Conservation (phyloP, 2,329 filamentous ascomycete genomes). For the Thelonectria blattea region DNA sequence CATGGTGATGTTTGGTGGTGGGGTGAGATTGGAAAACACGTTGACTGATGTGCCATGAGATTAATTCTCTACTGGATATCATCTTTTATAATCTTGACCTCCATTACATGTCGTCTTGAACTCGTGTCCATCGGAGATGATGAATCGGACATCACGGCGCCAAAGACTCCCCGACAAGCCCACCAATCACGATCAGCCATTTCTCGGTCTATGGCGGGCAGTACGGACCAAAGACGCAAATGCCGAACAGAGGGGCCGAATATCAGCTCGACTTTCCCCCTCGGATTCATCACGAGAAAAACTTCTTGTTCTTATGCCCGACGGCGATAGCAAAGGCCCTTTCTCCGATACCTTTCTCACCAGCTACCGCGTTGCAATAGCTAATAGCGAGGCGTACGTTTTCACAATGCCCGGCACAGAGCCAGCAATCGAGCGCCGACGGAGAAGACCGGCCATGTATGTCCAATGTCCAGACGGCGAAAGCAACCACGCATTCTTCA, state of each 20-base stretch:
- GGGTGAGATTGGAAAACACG: no score
- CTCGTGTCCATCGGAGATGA: background rate
- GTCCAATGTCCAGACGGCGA: background rate
- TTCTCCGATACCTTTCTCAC: background rate
- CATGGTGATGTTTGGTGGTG: background rate
- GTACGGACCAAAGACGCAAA: constrained; percentile 16
- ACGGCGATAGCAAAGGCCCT: constrained; percentile 4
- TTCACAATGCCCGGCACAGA: constrained; percentile 23
- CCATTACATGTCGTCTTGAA: background rate
- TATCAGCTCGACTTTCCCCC: background rate
- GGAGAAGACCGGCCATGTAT: constrained; percentile 41
- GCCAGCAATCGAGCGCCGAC: constrained; percentile 28
- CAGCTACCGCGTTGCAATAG: background rate
- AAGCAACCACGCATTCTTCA: background rate
- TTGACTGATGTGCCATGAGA: no score
- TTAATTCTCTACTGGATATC: background rate
- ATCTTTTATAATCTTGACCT: constrained; percentile 1
- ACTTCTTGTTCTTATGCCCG: background rate
- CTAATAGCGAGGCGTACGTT: background rate
- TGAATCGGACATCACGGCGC: constrained; percentile 1
- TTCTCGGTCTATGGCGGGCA: constrained; percentile 23
- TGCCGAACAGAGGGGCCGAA: background rate
- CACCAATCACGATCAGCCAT: background rate
- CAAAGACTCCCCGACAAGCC: background rate
- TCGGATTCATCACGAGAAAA: background rate